Base-by-base conservation (phyloP, 2,329 filamentous ascomycete species). In the Calonectria montana region DNA sequence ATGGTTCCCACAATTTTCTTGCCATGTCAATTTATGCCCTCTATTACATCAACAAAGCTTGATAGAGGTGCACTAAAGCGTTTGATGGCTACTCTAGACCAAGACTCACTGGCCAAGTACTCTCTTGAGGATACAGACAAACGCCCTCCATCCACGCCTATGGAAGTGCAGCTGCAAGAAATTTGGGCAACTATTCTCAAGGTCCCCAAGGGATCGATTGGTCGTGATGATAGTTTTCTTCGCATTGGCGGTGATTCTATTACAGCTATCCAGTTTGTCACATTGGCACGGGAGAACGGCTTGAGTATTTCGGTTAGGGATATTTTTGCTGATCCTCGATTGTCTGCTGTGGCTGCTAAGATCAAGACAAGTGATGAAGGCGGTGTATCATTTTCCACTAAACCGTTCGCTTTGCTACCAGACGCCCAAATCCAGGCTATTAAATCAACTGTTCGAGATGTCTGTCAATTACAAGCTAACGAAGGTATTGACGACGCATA, bases 401-500 rank as follows among this genome's bases (percentile, higher is more conserved):
- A 43, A 47, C 59, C 21, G 12, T 62, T 62, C n/a, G 35, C n/a
- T 13, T 27, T 65, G 4, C 25, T 67, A 4, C 23, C 57, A 12
- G 37, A 57, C 0, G 25, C n/a, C 15, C 12, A n/a, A 4, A n/a
- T 43, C n/a, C 25, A 55, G 10, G 25, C 59, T 25, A 43, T 53
- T 5, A 65, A 65, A 37, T 27, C 25, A 6, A 23, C 18, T 12
- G 43, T 65, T n/a, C 63, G 18, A 31, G 55, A 63, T 12, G 25
- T 61, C 10, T 53, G 67, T 37, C 35, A 61, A 13, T 27, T 68
- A 5, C 35, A 35, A n/a, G 43, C 16, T 12, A 59, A 65, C 7
- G 37, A 39, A 12, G 18, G 37, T 10, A 70, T 82, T 16, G 77
- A 82, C 27, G 83, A 85, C 65, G 68, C 81, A 0, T 84, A 81